These are phyloP conservation scores for Mucor saturninus DNA, from an alignment of 371 early-diverging fungal genomes.

Conservation along the genomic window DNA sequence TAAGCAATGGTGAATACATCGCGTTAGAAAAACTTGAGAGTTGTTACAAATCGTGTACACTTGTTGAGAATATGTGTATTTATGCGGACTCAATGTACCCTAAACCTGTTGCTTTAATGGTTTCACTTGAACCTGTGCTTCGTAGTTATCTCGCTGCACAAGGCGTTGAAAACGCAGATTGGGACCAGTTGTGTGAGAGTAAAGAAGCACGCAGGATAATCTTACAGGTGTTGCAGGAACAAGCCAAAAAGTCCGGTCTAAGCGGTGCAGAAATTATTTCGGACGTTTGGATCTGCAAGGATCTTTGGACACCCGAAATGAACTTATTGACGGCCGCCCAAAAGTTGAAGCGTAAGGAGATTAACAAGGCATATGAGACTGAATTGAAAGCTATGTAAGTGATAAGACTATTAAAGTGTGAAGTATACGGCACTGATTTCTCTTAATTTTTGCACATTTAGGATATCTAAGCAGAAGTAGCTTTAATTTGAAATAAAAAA, in stretches of 20 bases:
- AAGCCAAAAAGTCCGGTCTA: conserved; percentile 55
- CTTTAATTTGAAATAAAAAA: too few species aligned
- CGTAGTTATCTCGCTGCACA: conserved; percentile 34
- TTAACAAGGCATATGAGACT: conserved; percentile 59
- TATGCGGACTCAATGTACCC: conserved; percentile 76
- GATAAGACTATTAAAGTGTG: too few species aligned
- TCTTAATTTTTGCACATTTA: not conserved
- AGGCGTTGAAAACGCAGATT: conserved; percentile 32
- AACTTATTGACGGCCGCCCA: conserved; percentile 87
- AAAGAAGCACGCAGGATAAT: conserved; percentile 23
- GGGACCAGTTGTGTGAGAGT: conserved; percentile 36
- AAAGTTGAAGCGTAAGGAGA: conserved; percentile 86
- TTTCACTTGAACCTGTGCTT: conserved; percentile 62
- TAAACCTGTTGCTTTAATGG: conserved; percentile 75
- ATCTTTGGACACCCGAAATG: conserved; percentile 90
- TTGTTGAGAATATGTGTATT: conserved; percentile 85
- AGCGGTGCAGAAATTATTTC: conserved; percentile 76
- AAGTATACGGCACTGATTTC: too few species aligned
- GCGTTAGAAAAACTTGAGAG: conserved; percentile 98
- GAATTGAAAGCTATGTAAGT: conserved; percentile 67
- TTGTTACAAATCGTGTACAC: conserved; percentile 78
- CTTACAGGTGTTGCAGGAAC: conserved; percentile 30
- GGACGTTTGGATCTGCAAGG: conserved; percentile 70
- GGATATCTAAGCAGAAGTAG: not conserved
- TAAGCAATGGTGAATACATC: conserved; percentile 95